A percentile compares a stretch with the other conserved stretches of the same genome.
phyloP scores from a whole-genome alignment of 805 yeast species.

The Pichia gijzeniarum region DNA sequence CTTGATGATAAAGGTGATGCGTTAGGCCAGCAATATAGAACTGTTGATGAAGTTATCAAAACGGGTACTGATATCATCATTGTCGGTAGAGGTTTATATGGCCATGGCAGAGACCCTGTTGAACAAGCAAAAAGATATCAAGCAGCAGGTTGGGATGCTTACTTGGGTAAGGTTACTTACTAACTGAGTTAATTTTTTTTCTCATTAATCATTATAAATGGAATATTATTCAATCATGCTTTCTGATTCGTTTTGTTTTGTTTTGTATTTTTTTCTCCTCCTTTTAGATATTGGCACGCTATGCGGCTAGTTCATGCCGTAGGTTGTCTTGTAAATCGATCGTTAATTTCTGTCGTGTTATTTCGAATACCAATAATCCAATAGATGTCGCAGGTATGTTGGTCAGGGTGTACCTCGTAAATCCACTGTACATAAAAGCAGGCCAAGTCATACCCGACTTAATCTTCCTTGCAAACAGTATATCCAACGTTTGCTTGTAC shows the following conservation, averaged over 20 bases:
- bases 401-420: conserved; percentile 60
- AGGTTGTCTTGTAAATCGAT: conserved; percentile 22
- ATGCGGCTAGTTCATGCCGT: conserved; percentile 9
- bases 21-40: conserved; percentile 93
- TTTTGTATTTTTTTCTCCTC: not conserved
- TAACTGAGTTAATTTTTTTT: conserved; percentile 21
- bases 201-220: not conserved
- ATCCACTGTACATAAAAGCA: conserved; percentile 74
- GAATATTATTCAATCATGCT: conserved; percentile 4
- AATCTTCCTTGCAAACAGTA: conserved; percentile 46
- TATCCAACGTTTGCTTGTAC: conserved; percentile 67
- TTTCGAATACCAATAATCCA: conserved; percentile 79
- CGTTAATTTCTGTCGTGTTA: conserved; percentile 48
- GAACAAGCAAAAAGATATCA: conserved; percentile 85
- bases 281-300: not conserved
- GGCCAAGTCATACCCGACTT: conserved; percentile 53
- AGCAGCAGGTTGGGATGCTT: conserved; percentile 94
- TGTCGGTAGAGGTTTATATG: conserved; percentile 97
- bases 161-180: conserved; percentile 32
- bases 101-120: conserved; percentile 86
- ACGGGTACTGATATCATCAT: conserved; percentile 93
- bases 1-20: conserved; percentile 94
- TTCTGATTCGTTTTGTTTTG: not conserved
- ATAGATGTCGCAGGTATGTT: conserved; percentile 85
- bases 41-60: conserved; percentile 76